These are phyloP conservation scores for Fusarium ambrosium DNA, from an alignment of 2,329 filamentous ascomycete genomes.

Conservation along the genomic window DNA sequence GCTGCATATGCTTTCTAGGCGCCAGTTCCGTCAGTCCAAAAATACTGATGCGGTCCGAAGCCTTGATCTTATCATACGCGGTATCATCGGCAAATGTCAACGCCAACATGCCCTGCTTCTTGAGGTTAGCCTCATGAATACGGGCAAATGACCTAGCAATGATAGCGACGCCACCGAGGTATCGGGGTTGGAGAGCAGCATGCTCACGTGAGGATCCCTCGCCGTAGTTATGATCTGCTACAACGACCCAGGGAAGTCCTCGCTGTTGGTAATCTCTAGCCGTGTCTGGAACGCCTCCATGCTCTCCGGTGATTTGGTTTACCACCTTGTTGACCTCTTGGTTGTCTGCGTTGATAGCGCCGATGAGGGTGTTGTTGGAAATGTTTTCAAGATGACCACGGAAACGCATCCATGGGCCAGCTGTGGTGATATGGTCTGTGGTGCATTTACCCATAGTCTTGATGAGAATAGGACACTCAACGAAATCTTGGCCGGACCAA, in stretches of 20 bases:
- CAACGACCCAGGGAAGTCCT: conserved; percentile 83
- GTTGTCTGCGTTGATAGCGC: conserved; percentile 91
- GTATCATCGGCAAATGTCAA: conserved; percentile 89
- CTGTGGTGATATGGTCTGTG: conserved; percentile 96
- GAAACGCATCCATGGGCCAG: conserved; percentile 97
- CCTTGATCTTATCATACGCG: conserved; percentile 83
- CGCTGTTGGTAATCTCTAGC: conserved; percentile 81
- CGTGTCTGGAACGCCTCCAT: conserved; percentile 68
- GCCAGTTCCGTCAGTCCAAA: conserved; percentile 13
- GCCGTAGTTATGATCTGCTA: conserved; percentile 98
- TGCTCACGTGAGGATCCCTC: conserved; percentile 94
- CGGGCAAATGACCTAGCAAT: conserved; percentile 91
- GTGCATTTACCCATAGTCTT: conserved; percentile 98
- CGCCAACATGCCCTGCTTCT: conserved; percentile 97
- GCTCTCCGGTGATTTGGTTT: conserved; percentile 63
- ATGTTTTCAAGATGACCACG: conserved; percentile 99
- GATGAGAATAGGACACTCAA: conserved; percentile 86
- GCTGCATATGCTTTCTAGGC: conserved; percentile 6
- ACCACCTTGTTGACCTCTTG: conserved; percentile 93
- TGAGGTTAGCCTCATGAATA: conserved; percentile 95
- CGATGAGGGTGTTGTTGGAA: conserved; percentile 95
- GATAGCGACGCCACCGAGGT: conserved; percentile 87
- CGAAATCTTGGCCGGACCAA: conserved; percentile 83
- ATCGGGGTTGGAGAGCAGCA: conserved; percentile 90
- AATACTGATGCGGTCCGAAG: conserved; percentile 25